A percentile compares a stretch with the other conserved stretches of the same genome.
These are phyloP conservation scores for Aphanomyces invadans DNA, from an alignment of 352 stramenopile species.

Conservation along the genomic window DNA sequence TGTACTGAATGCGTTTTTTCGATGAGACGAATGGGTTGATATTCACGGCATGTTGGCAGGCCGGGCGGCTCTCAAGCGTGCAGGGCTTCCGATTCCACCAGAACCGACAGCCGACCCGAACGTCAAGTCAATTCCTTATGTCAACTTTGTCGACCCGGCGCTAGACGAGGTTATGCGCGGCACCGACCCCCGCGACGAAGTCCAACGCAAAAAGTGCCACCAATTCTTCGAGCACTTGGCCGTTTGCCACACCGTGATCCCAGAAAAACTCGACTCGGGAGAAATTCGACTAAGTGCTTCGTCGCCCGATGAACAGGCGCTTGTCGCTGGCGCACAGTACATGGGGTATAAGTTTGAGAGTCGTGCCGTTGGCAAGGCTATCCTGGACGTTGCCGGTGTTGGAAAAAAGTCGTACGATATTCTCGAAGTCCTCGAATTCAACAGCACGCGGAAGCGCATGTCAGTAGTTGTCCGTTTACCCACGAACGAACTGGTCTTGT, in stretches of 20 bases:
- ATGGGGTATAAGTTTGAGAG: conserved; percentile 63
- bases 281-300: conserved; percentile 61
- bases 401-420: conserved; percentile 43
- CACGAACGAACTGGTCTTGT: conserved; percentile 49
- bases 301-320: conserved; percentile 79
- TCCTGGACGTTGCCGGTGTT: conserved; percentile 42
- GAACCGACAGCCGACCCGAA: conserved; percentile 54
- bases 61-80: conserved; percentile 45
- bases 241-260: conserved; percentile 78
- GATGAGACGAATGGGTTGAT: no score
- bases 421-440: conserved; percentile 71
- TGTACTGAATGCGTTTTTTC: no score
- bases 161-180: conserved; percentile 60
- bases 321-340: conserved; percentile 65
- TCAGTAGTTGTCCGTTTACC: conserved; percentile 55
- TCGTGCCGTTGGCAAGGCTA: conserved; percentile 43
- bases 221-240: conserved; percentile 82
- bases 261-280: conserved; percentile 53
- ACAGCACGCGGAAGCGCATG: conserved; percentile 72
- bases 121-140: conserved; percentile 51
- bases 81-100: conserved; percentile 48
- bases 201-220: conserved; percentile 36
- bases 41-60: conserved; percentile 16
- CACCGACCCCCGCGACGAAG: conserved; percentile 32
- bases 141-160: conserved; percentile 68